phyloP scores from a whole-genome alignment of 148 eudicot species.

The Camellia sinensis region DNA sequence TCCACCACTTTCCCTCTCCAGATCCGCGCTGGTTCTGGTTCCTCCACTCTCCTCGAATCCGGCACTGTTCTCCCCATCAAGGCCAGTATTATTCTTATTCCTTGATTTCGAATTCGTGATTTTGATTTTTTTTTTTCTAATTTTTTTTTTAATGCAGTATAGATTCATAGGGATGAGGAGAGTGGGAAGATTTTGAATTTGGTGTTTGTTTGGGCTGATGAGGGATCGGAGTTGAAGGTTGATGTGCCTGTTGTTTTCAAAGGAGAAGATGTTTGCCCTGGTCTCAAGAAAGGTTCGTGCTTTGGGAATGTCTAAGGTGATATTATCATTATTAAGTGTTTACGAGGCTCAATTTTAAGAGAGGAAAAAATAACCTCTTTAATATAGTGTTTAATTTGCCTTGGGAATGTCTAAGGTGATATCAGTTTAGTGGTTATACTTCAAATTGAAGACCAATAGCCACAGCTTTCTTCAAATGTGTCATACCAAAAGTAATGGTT shows the following conservation, averaged over 20 bases:
- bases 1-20: conserved; percentile 78
- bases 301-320: neutral
- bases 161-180: conserved; percentile 71
- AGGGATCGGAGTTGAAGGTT: conserved; percentile 64
- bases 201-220: conserved; percentile 90
- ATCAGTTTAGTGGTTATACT: neutral
- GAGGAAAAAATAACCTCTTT: neutral
- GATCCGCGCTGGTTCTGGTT: conserved; percentile 88
- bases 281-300: conserved; percentile 72
- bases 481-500: neutral
- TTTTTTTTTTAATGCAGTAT: conserved; percentile 17
- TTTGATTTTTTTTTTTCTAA: neutral
- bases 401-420: neutral
- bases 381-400: neutral
- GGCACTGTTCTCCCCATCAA: conserved; percentile 76
- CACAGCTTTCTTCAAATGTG: neutral
- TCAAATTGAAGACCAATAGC: neutral
- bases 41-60: conserved; percentile 54
- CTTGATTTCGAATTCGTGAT: neutral
- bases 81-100: conserved; percentile 20
- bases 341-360: neutral
- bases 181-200: conserved; percentile 78
- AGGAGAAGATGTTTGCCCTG: conserved; percentile 72
- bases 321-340: neutral
- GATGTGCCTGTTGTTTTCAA: conserved; percentile 82